Evolutionary conservation across 2,329 filamentous ascomycete species (phyloP), one percentile per base, ranked within the genome.

Genomic region (Periglandula ipomoeae): DNA sequence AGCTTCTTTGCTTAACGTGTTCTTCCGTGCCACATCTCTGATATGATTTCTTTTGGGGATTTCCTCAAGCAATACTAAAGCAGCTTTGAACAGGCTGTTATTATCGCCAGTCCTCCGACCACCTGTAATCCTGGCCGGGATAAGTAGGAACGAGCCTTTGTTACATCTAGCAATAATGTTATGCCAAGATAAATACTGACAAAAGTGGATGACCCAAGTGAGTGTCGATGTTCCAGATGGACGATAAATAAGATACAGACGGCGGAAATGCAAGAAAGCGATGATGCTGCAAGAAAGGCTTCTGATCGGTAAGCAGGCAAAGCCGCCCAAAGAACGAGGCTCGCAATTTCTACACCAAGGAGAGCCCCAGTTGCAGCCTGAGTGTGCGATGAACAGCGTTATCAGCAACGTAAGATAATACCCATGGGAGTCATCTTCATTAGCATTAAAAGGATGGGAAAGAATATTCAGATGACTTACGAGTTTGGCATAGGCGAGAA

Each of bases 141-240:
- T 26, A 40, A 23, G 51, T 53, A 24, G 55, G 52, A 27, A 69
- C 72, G 61, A 0, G 59, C 57, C 47, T 68, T 66, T 0, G 65
- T 58, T 4, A 61, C 52, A 35, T 74, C 72, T 10, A 73, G 59
- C 2, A 74, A 55, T 1, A 69, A 48, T 8, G 66, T 65, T 19
- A 70, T 38, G 34, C 66, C 57, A 13, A 74, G 54, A 48, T 68
- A 74, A n/a, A 56, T 52, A 19, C 58, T 64, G 10, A 75, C 55
- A 1, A 73, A 49, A 1, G 67, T 56, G 0, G 71, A 74, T 0
- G 71, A 70, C 2, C 68, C 60, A 0, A 61, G 58, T 6, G 65
- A 61, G 26, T 53, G 67, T 55, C 52, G 53, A 50, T 70, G 67
- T 47, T 68, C 62, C 5, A 51, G 41, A 47, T 58, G 62, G 3